Base-by-base conservation (phyloP, 2,329 filamentous ascomycete species). In the Hyphodiscus sp. region DNA sequence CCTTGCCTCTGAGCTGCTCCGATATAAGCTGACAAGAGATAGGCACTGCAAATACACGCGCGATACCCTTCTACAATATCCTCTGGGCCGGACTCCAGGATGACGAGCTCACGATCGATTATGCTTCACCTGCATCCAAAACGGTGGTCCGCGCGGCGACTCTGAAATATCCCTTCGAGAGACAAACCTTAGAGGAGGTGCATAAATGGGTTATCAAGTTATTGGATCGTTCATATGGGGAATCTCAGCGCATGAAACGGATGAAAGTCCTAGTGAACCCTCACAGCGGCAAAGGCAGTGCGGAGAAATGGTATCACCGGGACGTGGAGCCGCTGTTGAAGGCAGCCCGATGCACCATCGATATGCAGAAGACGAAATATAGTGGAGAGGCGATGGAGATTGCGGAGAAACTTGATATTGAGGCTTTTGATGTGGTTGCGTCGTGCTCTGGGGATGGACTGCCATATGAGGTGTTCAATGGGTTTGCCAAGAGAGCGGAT, bases 391-490 rank as follows among this genome's bases (percentile, higher is more conserved):
- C 89, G 0, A 76, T 85, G 1, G 86, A 89, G 19, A 84, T 97
- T 56, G 85, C 83, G 11, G 78, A 87, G 66, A 77, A 83, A 43
- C 71, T 96, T 47, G 88, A 96, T 65, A 78, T 94, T 26, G 81
- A 91, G 47, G 80, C 78, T 1, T 96, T 84, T 69, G 94, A 99
- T 71, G 86, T 91, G 9, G 80, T 97, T 15, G 83, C 92, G 23
- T 89, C 89, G 58, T 94, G 90, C 67, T 96, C 92, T 0, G 94
- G 94, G 4, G 94, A 99, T 64, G 94, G 94, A 10, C 77, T 96
- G 41, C 86, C 90, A 0, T 87, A 96, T 68, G 94, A 99, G 70
- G 87, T 96, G 9, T 96, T 96, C 75, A 97, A 99, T 67, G 94
- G 94, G 0, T 73, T 99, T 30, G 91, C 82, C 15, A 86, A 83